These are phyloP conservation scores for Insectozyma bohioensis DNA, from an alignment of 1,139 yeast genomes.

Conservation along the genomic window DNA sequence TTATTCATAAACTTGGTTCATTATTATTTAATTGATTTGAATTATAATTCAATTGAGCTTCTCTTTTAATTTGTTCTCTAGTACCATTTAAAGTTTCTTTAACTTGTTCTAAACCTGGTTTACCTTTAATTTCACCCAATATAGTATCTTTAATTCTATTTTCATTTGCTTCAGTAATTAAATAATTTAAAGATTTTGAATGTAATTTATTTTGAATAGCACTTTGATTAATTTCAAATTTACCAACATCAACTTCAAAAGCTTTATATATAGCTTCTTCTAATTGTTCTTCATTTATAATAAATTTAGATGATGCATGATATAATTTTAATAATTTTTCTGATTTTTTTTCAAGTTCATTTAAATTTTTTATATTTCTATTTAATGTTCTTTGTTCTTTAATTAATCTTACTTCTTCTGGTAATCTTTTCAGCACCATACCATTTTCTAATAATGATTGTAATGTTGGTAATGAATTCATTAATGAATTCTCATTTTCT, in stretches of 20 bases:
- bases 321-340: conserved; percentile 64
- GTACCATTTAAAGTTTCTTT: conserved; percentile 41
- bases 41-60: conserved; percentile 34
- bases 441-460: conserved; percentile 68
- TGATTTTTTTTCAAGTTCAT: conserved; percentile 46
- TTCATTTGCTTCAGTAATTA: conserved; percentile 31
- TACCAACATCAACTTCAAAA: conserved; percentile 46
- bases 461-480: conserved; percentile 83
- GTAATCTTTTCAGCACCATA: conserved; percentile 68
- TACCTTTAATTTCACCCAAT: conserved; percentile 38
- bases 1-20: too few relatives aligned
- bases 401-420: conserved; percentile 56
- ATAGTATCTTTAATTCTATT: conserved; percentile 36
- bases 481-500: conserved; percentile 45
- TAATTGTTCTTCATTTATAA: conserved; percentile 64
- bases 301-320: conserved; percentile 66
- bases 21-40: too few relatives aligned
- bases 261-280: conserved; percentile 57
- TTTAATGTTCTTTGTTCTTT: conserved; percentile 39
- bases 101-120: conserved; percentile 50
- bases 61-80: conserved; percentile 35
- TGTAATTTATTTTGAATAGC: conserved; percentile 36
- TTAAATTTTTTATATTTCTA: conserved; percentile 34
- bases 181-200: conserved; percentile 22
- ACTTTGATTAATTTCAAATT: conserved; percentile 36